A percentile compares a stretch with the other conserved stretches of the same genome.
These are phyloP conservation scores for Earliella scabrosa DNA, from an alignment of 1,284 basidiomycete species.

Conservation along the genomic window DNA sequence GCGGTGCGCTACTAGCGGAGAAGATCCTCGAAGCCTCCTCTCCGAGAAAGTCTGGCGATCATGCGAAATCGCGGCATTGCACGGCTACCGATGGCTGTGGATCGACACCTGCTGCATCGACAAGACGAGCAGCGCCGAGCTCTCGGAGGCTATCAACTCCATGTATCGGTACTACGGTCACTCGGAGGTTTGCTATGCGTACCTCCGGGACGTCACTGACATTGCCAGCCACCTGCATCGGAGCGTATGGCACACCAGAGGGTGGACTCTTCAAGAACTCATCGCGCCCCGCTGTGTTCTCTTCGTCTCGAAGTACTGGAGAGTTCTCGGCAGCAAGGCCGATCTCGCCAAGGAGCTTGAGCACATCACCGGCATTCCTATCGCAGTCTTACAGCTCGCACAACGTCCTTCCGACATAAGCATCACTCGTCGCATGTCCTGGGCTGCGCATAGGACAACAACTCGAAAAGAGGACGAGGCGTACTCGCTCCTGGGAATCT, in stretches of 20 bases:
- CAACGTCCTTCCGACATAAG: background rate
- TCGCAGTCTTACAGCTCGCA: background rate
- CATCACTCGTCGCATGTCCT: background rate
- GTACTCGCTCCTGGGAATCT: slow-evolving; percentile 7
- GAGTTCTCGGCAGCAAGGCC: background rate
- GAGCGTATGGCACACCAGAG: background rate
- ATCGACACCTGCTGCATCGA: too few species aligned
- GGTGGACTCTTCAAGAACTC: slow-evolving; percentile 4
- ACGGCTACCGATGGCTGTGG: background rate
- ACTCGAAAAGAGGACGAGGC: slow-evolving; percentile 8
- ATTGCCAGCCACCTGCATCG: too few species aligned
- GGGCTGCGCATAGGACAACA: background rate
- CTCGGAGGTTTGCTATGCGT: slow-evolving; percentile 1
- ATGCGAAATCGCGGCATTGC: background rate
- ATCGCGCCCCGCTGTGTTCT: background rate
- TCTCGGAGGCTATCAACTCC: too few species aligned
- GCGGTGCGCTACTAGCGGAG: background rate
- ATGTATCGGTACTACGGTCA: background rate
- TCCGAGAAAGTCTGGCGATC: background rate
- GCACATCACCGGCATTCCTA: background rate
- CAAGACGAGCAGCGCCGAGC: too few species aligned
- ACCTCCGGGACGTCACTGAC: background rate
- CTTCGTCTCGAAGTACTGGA: background rate
- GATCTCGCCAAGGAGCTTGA: background rate
- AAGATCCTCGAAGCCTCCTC: background rate